A percentile compares a stretch with the other conserved stretches of the same genome.
Evolutionary conservation across 306 rosid species (phyloP).

Genomic region (Pterocarpus macrocarpus): DNA sequence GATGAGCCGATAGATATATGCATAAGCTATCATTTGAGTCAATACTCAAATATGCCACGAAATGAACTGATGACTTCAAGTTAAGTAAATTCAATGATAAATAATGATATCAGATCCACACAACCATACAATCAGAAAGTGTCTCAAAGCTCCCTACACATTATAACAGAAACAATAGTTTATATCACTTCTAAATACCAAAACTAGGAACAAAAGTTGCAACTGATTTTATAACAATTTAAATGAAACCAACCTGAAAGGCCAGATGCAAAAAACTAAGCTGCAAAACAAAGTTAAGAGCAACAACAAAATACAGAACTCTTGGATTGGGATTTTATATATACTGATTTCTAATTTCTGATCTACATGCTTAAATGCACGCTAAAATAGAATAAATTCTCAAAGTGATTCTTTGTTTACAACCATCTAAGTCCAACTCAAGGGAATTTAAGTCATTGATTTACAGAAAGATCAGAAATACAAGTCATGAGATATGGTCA

Average conservation of each 20-base stretch:
- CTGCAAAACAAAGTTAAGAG: constrained; percentile 17
- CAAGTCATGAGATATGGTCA: neutral
- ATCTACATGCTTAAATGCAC: no score
- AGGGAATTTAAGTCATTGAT: neutral
- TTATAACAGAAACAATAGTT: neutral
- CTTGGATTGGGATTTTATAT: neutral
- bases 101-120: neutral
- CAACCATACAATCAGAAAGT: constrained; percentile 1
- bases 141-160: constrained; percentile 14
- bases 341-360: neutral
- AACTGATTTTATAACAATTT: no score
- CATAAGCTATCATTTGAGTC: no score
- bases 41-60: neutral
- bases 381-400: neutral
- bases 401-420: neutral
- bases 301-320: neutral
- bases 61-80: neutral
- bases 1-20: no score
- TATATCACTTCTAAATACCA: neutral
- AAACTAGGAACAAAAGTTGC: no score
- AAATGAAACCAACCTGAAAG: no score
- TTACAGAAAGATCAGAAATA: constrained; percentile 4
- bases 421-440: constrained; percentile 11
- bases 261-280: no score
- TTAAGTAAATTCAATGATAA: neutral